These are phyloP conservation scores for Pseudogymnoascus sp. DNA, from an alignment of 2,329 filamentous ascomycete genomes.

Conservation along the genomic window DNA sequence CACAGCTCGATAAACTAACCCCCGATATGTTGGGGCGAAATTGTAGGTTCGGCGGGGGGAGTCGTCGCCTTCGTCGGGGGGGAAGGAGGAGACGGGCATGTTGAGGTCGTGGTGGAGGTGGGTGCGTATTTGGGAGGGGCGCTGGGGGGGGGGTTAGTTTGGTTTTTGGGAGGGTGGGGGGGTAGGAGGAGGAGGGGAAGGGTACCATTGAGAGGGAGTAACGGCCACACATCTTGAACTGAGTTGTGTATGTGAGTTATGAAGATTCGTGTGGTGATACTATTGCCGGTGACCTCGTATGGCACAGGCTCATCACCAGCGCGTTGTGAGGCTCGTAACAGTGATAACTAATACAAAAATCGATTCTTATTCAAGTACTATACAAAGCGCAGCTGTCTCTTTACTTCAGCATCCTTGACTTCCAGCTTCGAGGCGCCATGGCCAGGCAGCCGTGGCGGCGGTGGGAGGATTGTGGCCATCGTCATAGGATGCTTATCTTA, in stretches of 20 bases:
- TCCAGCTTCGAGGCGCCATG: background rate
- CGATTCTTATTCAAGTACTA: background rate
- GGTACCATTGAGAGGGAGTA: constrained; percentile 26
- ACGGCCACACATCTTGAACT: constrained; percentile 26
- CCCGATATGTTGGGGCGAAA: constrained; percentile 80
- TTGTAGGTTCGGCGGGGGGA: constrained; percentile 72
- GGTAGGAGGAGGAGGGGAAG: background rate
- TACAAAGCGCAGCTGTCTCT: background rate
- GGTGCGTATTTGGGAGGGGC: constrained; percentile 65
- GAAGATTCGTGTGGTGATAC: background rate
- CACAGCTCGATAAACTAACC: constrained; percentile 77
- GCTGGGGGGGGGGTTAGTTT: constrained; percentile 37
- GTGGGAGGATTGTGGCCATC: background rate
- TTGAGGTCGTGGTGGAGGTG: constrained; percentile 60
- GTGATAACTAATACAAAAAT: background rate
- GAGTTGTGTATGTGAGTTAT: background rate
- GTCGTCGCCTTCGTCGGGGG: constrained; percentile 53
- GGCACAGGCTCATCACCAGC: too few relatives aligned
- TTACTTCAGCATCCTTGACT: background rate
- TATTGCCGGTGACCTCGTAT: background rate
- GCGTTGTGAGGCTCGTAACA: background rate
- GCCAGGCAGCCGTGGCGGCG: background rate
- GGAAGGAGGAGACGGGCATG: constrained; percentile 64
- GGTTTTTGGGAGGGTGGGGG: background rate
- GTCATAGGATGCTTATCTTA: background rate